Evolutionary conservation across 2,329 filamentous ascomycete species (phyloP), one percentile per base, ranked within the genome.

Genomic region (Metarhizium anisopliae): DNA sequence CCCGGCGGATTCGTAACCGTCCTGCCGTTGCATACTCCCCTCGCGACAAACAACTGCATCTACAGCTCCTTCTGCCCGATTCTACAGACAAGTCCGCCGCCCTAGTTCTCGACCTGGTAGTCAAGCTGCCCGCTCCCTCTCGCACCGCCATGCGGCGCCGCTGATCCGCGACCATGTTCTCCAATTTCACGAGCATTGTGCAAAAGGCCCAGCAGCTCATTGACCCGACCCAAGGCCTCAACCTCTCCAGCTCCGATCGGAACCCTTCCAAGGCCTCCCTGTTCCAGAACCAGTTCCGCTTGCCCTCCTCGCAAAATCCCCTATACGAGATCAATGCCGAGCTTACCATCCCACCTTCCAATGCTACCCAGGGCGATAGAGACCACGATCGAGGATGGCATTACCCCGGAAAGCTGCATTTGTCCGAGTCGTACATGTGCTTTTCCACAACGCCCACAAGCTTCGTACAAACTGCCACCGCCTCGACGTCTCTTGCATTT

Each of bases 321-420:
- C 81, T 97, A 56, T 91, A 95, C 74, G 94, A 99, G 77, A 96
- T 99, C 74, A 91, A 89, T 59, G 92, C 94, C 67, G 94, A 99
- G 77, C 83, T 99, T 58, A 95, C 91, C 56, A 89, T 99, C 57
- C 86, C 87, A 55, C 85, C 83, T 59, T 83, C 83, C 60, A 89
- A 86, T 71, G 81, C 77, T 63, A 85, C 80, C 58, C 82, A 86
- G 51, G 85, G 86, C 58, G 88, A 90, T 63, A 85, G 85, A 70
- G 81, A 86, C 60, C 82, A 82, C 55, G 84, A 85, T 57, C 80
- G 83, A 63, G 90, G 90, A 62, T 95, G 88, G 73, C 89, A 92
- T 68, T 97, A 99, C 75, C 85, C 86, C 29, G 94, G 94, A 52
- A 92, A 92, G 71, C 82, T 99, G 53, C 93, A 99, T 70, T 77